A percentile compares a stretch with the other conserved stretches of the same genome.
These are phyloP conservation scores for Ramularia collo-cygni DNA, from an alignment of 2,329 filamentous ascomycete genomes.

Conservation along the genomic window DNA sequence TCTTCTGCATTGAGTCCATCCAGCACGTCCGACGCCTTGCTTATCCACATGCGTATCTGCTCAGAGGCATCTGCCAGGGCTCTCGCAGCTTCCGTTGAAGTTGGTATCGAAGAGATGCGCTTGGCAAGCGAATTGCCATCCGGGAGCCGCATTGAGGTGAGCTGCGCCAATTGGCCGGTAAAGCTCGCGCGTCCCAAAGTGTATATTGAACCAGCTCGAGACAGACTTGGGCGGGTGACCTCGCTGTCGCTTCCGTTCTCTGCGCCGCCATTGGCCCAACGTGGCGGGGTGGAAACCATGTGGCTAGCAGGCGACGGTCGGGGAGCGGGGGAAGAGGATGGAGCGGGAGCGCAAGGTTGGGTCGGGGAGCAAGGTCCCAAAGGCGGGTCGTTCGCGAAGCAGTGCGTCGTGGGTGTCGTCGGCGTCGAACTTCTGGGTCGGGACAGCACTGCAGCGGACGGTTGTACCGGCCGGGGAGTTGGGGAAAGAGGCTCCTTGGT, in stretches of 20 bases:
- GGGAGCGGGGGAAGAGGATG: conserved; percentile 2
- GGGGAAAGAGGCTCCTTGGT: conserved; percentile 29
- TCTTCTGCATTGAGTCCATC: conserved; percentile 87
- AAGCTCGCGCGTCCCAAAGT: conserved; percentile 89
- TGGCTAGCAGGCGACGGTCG: conserved; percentile 2
- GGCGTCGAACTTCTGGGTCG: conserved; percentile 10
- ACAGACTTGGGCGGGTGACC: conserved; percentile 53
- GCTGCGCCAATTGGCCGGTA: conserved; percentile 82
- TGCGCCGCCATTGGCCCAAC: conserved; percentile 13
- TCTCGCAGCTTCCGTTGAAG: conserved; percentile 72
- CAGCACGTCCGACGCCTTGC: conserved; percentile 84
- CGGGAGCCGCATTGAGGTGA: conserved; percentile 84
- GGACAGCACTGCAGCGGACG: conserved; percentile 4
- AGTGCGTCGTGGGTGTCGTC: conserved; percentile 6
- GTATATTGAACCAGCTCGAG: conserved; percentile 79
- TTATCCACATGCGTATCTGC: conserved; percentile 90
- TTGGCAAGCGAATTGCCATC: conserved; percentile 76
- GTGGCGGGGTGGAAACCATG: conserved; percentile 5
- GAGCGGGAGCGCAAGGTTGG: neutral
- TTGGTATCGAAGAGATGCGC: conserved; percentile 77
- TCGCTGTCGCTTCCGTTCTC: conserved; percentile 50
- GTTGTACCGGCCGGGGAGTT: conserved; percentile 13
- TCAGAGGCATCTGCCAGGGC: conserved; percentile 81
- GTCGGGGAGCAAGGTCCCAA: too few species aligned
- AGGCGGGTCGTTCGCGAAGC: conserved; percentile 1